A percentile compares a stretch with the other conserved stretches of the same genome.
Evolutionary conservation across 441 rosid genomes (phyloP).

Genomic region (Monsonia emarginata): DNA sequence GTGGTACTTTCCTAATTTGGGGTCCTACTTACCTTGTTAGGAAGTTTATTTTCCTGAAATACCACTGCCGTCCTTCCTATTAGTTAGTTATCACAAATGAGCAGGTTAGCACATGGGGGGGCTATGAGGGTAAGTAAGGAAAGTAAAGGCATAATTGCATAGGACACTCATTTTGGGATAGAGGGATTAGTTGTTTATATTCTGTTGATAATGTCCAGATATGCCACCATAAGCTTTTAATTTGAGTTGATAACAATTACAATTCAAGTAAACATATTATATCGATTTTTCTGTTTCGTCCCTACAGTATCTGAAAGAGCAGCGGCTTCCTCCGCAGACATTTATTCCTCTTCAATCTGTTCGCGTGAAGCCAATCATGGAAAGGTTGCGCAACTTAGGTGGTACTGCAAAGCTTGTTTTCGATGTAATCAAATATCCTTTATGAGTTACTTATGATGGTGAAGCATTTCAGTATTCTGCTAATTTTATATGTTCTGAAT

Average conservation of each 20-base stretch:
- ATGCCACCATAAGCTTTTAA: neutral
- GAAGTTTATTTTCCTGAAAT: no score
- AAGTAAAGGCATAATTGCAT: no score
- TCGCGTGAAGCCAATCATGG: conserved; percentile 79
- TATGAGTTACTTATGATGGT: conserved; percentile 14
- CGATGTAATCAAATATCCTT: conserved; percentile 98
- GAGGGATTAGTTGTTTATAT: neutral
- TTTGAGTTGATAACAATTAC: conserved; percentile 9
- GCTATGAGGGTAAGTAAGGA: no score
- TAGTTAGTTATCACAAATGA: no score
- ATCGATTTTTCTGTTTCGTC: conserved; percentile 19
- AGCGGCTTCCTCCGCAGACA: conserved; percentile 97
- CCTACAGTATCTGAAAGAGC: conserved; percentile 93
- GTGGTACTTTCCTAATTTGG: no score
- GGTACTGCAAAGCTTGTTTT: conserved; percentile 74
- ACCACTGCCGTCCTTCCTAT: no score
- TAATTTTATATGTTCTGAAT: neutral
- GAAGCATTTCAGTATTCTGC: conserved; percentile 6
- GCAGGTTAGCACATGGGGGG: no score
- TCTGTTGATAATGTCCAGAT: conserved; percentile 10
- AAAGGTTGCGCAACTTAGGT: conserved; percentile 74
- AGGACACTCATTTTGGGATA: no score
- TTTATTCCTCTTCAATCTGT: conserved; percentile 92
- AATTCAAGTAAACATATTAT: conserved; percentile 12
- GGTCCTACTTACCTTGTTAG: no score